Conservation (phyloP, 2,329 filamentous ascomycete species). For the Drechslerella stenobrocha region DNA sequence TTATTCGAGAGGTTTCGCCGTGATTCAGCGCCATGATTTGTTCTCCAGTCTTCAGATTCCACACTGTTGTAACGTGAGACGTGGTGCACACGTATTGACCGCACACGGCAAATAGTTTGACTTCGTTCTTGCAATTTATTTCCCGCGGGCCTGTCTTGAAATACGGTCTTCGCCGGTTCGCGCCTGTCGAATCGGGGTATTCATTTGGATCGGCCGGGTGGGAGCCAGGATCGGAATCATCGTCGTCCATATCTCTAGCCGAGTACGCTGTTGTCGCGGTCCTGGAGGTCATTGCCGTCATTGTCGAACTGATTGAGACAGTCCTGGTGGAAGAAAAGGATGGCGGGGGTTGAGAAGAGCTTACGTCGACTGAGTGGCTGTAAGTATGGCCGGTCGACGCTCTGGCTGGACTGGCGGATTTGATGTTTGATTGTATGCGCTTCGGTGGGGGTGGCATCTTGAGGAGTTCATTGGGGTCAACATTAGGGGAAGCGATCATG, state of each 20-base stretch:
- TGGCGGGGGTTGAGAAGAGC: slow-evolving; percentile 9
- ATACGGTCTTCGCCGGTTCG: slow-evolving; percentile 79
- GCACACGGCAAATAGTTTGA: slow-evolving; percentile 81
- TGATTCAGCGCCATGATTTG: slow-evolving; percentile 78
- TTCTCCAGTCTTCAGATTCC: slow-evolving; percentile 82
- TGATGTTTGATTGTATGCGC: slow-evolving; percentile 41
- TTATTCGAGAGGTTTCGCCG: slow-evolving; percentile 79
- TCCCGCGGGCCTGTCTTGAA: slow-evolving; percentile 73
- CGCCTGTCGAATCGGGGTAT: slow-evolving; percentile 80
- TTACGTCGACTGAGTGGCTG: slow-evolving; percentile 26
- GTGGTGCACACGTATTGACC: slow-evolving; percentile 85
- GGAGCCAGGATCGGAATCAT: slow-evolving; percentile 63
- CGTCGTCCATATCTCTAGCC: slow-evolving; percentile 51
- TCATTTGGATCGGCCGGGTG: slow-evolving; percentile 63
- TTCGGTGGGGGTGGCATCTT: slow-evolving; percentile 52
- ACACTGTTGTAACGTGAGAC: slow-evolving; percentile 82
- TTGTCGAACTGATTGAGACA: slow-evolving; percentile 31
- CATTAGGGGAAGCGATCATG: slow-evolving; percentile 29
- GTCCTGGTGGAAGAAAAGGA: slow-evolving; percentile 34
- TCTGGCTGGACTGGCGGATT: slow-evolving; percentile 29
- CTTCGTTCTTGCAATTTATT: slow-evolving; percentile 83
- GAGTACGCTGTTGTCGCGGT: slow-evolving; percentile 20
- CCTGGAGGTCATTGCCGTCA: slow-evolving; percentile 24
- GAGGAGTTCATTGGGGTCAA: slow-evolving; percentile 44
- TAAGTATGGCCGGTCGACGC: slow-evolving; percentile 23